phyloP scores from a whole-genome alignment of 768 basidiomycete genomes.

The Dentipellis fragilis region DNA sequence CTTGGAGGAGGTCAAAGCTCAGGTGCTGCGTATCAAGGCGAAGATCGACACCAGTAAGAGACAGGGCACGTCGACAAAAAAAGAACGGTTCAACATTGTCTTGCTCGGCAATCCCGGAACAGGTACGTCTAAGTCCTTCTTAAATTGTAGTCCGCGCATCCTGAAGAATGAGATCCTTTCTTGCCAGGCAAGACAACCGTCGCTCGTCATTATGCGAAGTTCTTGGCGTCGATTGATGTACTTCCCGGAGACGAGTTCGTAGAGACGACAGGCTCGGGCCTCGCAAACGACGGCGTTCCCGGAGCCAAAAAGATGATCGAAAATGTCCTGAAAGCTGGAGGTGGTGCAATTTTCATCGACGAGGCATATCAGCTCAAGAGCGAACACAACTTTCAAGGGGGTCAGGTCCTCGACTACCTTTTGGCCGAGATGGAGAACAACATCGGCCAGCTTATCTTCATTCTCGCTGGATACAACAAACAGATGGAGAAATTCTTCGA shows the following conservation, averaged over 20 bases:
- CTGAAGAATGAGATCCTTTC: not conserved
- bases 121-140: slow-evolving; percentile 32
- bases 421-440: slow-evolving; percentile 71
- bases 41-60: slow-evolving; percentile 47
- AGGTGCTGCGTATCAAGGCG: slow-evolving; percentile 48
- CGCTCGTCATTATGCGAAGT: slow-evolving; percentile 52
- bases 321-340: slow-evolving; percentile 37
- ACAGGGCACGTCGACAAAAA: slow-evolving; percentile 40
- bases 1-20: slow-evolving; percentile 51
- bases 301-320: slow-evolving; percentile 42
- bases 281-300: slow-evolving; percentile 47
- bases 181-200: slow-evolving; percentile 58
- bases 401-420: slow-evolving; percentile 56
- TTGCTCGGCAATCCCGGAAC: slow-evolving; percentile 69
- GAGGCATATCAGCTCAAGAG: slow-evolving; percentile 61
- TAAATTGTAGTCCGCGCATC: not conserved
- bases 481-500: slow-evolving; percentile 75
- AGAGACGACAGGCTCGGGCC: slow-evolving; percentile 53
- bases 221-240: slow-evolving; percentile 43
- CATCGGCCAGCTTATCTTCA: slow-evolving; percentile 53
- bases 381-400: slow-evolving; percentile 36
- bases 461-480: slow-evolving; percentile 60
- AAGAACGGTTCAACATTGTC: slow-evolving; percentile 51
- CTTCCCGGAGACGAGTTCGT: slow-evolving; percentile 43
- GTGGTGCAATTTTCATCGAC: slow-evolving; percentile 60